Evolutionary conservation across 148 eudicot genomes (phyloP).

Genomic region (Rhododendron ferrugineum): DNA sequence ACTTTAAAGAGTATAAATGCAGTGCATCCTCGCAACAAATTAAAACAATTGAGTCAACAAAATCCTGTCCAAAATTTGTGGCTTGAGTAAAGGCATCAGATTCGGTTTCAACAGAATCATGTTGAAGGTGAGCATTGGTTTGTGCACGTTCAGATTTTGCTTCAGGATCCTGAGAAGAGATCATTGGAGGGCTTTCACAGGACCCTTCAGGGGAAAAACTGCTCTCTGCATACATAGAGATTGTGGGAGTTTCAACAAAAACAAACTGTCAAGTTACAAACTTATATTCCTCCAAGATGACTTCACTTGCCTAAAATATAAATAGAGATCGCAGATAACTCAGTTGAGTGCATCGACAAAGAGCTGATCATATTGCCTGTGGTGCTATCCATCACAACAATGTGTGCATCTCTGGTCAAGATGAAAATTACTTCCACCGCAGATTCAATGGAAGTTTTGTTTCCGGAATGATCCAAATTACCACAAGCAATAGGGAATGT

Average conservation of each 20-base stretch:
- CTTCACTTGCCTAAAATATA: slow-evolving; percentile 69
- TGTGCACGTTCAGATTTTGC: slow-evolving; percentile 32
- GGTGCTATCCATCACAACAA: slow-evolving; percentile 49
- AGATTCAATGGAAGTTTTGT: slow-evolving; percentile 28
- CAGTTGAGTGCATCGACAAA: slow-evolving; percentile 27
- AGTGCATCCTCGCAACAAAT: slow-evolving; percentile 60
- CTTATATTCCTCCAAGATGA: neutral
- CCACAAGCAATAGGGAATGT: slow-evolving; percentile 24
- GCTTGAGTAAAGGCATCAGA: slow-evolving; percentile 21
- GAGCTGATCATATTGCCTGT: slow-evolving; percentile 55
- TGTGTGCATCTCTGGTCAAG: slow-evolving; percentile 48
- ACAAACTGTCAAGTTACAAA: slow-evolving; percentile 2
- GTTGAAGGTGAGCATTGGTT: slow-evolving; percentile 23
- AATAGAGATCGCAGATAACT: slow-evolving; percentile 59
- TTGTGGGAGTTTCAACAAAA: slow-evolving; percentile 10
- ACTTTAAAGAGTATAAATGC: slow-evolving; percentile 47
- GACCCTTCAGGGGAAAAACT: slow-evolving; percentile 36
- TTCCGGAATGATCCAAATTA: slow-evolving; percentile 32
- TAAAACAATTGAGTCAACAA: slow-evolving; percentile 47
- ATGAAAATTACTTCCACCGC: slow-evolving; percentile 40
- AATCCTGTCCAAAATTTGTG: slow-evolving; percentile 24
- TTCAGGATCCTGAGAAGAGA: slow-evolving; percentile 30
- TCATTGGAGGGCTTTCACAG: slow-evolving; percentile 24
- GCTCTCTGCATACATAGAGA: slow-evolving; percentile 47
- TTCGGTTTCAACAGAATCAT: slow-evolving; percentile 22